Base-by-base conservation (phyloP, 179 eudicot genomes). In the Sideroxylon spinosum region DNA sequence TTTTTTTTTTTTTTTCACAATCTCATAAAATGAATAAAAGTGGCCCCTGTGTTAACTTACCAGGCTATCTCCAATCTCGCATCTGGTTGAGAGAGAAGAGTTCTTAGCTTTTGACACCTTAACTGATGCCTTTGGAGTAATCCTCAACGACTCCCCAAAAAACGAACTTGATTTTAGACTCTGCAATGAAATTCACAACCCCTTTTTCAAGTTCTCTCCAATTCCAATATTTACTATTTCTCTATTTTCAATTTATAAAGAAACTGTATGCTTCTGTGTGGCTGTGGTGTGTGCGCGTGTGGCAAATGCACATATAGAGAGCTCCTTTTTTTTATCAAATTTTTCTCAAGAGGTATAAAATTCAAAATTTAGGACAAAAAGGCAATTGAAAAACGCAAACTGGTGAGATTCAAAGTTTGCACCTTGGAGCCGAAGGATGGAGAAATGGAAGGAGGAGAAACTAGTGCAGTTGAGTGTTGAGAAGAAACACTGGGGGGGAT, bases 11-110 rank as follows among this genome's bases (percentile, higher is more conserved):
- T 28, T 70, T 66, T 62, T 25, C 32, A 37, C 20, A 6, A 20
- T 20, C 10, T 50, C 17, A 53, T 60, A 11, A 4, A 63, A 62
- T 4, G 4, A 6, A 17, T 0, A 29, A 16, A 32, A 59, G 57
- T 6, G 26, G n/a, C 28, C 22, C 19, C 44, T 22, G 63, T 46
- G 56, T 22, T 11, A 26, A 48, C 98, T 88, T 82, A 96, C 99
- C 95, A 96, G 81, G 83, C 97, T 96, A 85, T 96, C 99, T 66
- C 99, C 99, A 76, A 96, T 73, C 80, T 89, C 98, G 69, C 95
- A 88, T 83, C 80, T 89, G 49, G 93, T 94, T 70, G 88, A 79
- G 52, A 78, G 82, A 32, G 94, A 53, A 53, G 94, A 86, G 73
- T 81, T 90, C 84, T 85, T 91, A 14, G 80, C 79, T 87, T 85